Percentiles rank a stretch among this genome's conserved stretches.
These are phyloP conservation scores for Mytilinidion resinicola DNA, from an alignment of 495 filamentous ascomycete genomes.

Conservation along the genomic window DNA sequence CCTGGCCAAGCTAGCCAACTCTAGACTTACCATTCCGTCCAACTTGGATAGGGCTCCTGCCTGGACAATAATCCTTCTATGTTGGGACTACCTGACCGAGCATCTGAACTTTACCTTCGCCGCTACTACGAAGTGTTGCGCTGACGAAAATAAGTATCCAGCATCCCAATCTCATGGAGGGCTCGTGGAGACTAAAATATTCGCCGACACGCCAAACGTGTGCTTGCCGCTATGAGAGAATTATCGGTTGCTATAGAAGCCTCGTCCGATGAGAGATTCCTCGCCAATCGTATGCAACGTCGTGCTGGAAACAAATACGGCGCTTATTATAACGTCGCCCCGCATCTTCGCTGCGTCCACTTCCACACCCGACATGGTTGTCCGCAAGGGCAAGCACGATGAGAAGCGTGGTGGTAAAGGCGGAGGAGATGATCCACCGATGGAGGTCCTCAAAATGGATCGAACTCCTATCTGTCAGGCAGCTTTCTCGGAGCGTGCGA, in stretches of 20 bases:
- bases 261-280: slow-evolving; percentile 52
- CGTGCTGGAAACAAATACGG: slow-evolving; percentile 71
- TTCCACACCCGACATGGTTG: slow-evolving; percentile 62
- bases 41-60: no score
- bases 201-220: slow-evolving; percentile 73
- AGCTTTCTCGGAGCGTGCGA: no score
- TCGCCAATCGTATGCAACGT: slow-evolving; percentile 85
- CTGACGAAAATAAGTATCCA: no score
- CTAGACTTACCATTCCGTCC: no score
- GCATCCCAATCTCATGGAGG: no score
- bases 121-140: no score
- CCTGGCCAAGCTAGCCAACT: no score
- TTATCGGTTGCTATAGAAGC: slow-evolving; percentile 75
- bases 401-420: slow-evolving; percentile 75
- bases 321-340: slow-evolving; percentile 92
- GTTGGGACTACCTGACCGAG: no score
- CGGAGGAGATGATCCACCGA: slow-evolving; percentile 73
- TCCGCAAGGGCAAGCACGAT: slow-evolving; percentile 48
- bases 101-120: no score
- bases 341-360: slow-evolving; percentile 83
- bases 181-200: no score
- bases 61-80: no score
- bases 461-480: slow-evolving; percentile 50
- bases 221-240: slow-evolving; percentile 65
- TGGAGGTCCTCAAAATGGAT: slow-evolving; percentile 63